Conservation (phyloP, 1,284 basidiomycete species). For the Cryptococcus hybrid region DNA sequence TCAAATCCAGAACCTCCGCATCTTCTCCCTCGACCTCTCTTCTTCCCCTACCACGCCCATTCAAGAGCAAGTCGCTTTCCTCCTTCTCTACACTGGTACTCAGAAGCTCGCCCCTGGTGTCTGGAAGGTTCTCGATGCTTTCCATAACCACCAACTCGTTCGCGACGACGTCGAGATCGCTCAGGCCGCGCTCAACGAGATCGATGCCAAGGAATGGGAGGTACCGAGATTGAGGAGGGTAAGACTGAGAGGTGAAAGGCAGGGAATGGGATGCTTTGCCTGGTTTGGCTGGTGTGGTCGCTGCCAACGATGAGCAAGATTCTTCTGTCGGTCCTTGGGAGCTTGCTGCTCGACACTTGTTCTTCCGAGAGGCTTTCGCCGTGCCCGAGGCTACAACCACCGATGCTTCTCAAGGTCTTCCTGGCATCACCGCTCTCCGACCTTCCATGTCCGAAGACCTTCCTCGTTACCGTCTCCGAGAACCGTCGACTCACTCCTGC, state of each 20-base stretch:
- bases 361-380: conserved; percentile 73
- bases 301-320: conserved; percentile 40
- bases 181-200: conserved; percentile 44
- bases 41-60: conserved; percentile 37
- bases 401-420: conserved; percentile 5
- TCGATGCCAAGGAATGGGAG: conserved; percentile 33
- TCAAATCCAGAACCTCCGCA: conserved; percentile 48
- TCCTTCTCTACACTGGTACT: conserved; percentile 50
- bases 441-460: conserved; percentile 88
- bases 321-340: conserved; percentile 62
- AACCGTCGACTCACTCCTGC: conserved; percentile 91
- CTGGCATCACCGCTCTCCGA: conserved; percentile 63
- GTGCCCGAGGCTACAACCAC: conserved; percentile 58
- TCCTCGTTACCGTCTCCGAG: conserved; percentile 88
- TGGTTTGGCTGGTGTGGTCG: conserved; percentile 37
- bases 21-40: conserved; percentile 49
- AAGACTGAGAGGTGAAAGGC: conserved; percentile 38
- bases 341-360: conserved; percentile 80
- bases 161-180: conserved; percentile 48
- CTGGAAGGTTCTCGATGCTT: conserved; percentile 48
- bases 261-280: conserved; percentile 48
- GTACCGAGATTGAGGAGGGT: conserved; percentile 37
- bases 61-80: conserved; percentile 49
- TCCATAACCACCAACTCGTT: conserved; percentile 43
- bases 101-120: conserved; percentile 41